Conservation (phyloP, 345 rosid species). For the Draba incana region DNA sequence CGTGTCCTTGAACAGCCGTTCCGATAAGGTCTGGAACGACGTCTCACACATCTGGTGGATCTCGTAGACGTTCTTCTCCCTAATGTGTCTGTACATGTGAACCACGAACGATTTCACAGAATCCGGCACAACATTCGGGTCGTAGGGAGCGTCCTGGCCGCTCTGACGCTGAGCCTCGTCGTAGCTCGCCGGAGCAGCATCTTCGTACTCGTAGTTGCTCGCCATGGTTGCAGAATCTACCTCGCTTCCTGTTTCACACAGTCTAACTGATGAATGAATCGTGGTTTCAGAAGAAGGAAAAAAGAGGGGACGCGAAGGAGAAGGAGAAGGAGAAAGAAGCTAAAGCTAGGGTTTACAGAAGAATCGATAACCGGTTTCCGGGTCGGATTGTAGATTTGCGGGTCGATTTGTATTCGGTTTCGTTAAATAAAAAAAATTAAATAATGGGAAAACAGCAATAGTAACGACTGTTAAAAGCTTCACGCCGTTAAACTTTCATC, state of each 20-base stretch:
- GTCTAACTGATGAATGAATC: neutral
- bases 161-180: conserved; percentile 44
- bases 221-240: conserved; percentile 52
- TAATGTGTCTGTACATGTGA: conserved; percentile 93
- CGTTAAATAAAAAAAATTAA: neutral
- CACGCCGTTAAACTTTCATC: neutral
- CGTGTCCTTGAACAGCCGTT: conserved; percentile 86
- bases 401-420: neutral
- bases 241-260: neutral
- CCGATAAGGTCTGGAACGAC: conserved; percentile 88
- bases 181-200: conserved; percentile 44
- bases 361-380: neutral
- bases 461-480: too few species aligned
- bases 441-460: neutral
- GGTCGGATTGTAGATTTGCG: too few species aligned
- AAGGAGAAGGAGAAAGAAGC: neutral
- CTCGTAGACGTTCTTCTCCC: conserved; percentile 98
- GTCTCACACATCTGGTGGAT: conserved; percentile 99
- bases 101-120: conserved; percentile 89
- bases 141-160: conserved; percentile 58
- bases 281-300: neutral
- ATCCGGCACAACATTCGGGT: conserved; percentile 92
- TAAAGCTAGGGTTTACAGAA: conserved; percentile 17
- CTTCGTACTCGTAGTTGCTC: conserved; percentile 57
- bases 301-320: neutral